phyloP scores from a whole-genome alignment of 208 protist species.

The Acanthamoeba healyi region DNA sequence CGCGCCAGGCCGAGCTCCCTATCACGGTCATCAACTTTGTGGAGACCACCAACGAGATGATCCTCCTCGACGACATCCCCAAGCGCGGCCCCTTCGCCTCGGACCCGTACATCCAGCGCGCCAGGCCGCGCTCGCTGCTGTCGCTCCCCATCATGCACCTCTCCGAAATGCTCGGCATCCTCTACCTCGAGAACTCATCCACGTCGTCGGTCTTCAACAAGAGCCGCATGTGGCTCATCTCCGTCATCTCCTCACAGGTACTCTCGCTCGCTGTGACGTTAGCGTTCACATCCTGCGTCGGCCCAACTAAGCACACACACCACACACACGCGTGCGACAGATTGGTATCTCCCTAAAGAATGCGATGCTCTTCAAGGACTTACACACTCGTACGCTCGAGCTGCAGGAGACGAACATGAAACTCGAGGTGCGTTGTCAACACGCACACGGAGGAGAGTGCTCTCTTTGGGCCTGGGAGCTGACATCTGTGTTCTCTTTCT shows the following conservation, averaged over 20 bases:
- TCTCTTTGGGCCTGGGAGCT: too few species aligned
- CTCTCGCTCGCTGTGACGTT: too few species aligned
- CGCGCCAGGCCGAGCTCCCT: neutral
- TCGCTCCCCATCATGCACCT: constrained; percentile 3
- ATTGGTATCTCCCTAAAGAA: constrained; percentile 58
- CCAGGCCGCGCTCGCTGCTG: neutral
- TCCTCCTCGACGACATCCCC: constrained; percentile 32
- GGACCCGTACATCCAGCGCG: neutral
- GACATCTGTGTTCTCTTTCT: too few species aligned
- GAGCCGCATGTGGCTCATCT: constrained; percentile 40
- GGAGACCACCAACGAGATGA: neutral
- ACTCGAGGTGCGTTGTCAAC: too few species aligned
- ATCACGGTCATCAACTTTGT: constrained; percentile 8
- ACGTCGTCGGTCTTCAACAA: constrained; percentile 1
- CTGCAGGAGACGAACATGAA: constrained; percentile 28
- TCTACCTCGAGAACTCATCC: constrained; percentile 28
- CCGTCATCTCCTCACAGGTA: constrained; percentile 36
- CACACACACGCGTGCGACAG: neutral
- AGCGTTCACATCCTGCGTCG: too few species aligned
- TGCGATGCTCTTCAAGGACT: constrained; percentile 41
- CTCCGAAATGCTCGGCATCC: neutral
- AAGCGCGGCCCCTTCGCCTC: neutral
- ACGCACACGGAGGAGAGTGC: too few species aligned
- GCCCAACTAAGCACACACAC: neutral
- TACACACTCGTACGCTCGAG: neutral